Percentiles rank a stretch among this genome's conserved stretches.
These are phyloP conservation scores for Bipolaris oryzae DNA, from an alignment of 2,329 filamentous ascomycete genomes.

Conservation along the genomic window DNA sequence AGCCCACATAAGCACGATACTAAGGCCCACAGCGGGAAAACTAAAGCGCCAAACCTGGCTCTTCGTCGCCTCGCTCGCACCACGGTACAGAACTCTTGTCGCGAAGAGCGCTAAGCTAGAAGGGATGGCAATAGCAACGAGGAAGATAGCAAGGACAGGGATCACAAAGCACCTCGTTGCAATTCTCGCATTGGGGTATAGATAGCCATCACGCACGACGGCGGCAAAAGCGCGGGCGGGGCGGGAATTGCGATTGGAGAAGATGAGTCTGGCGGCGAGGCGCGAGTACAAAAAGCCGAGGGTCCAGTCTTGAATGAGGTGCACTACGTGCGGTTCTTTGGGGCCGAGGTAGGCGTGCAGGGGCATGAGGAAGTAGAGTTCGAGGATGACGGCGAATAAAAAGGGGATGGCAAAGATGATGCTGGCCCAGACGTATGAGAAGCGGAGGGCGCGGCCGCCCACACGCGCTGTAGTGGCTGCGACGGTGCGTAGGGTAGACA, in stretches of 20 bases:
- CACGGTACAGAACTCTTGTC: conserved; percentile 50
- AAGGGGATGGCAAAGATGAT: conserved; percentile 82
- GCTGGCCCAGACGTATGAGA: conserved; percentile 77
- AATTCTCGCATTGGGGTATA: conserved; percentile 77
- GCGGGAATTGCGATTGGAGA: conserved; percentile 71
- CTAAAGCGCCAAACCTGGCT: conserved; percentile 67
- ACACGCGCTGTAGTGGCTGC: conserved; percentile 36
- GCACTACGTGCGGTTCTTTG: conserved; percentile 70
- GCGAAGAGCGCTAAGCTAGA: conserved; percentile 62
- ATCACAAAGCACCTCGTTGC: conserved; percentile 88
- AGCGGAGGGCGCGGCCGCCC: conserved; percentile 51
- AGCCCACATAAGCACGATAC: conserved; percentile 56
- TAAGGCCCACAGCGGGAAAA: conserved; percentile 69
- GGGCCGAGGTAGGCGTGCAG: conserved; percentile 72
- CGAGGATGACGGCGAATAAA: conserved; percentile 77
- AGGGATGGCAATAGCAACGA: conserved; percentile 68
- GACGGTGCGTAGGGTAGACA: conserved; percentile 38
- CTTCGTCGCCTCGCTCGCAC: conserved; percentile 57
- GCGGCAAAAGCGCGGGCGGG: conserved; percentile 75
- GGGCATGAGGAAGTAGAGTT: conserved; percentile 87
- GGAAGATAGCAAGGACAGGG: conserved; percentile 69
- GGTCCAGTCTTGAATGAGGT: conserved; percentile 92
- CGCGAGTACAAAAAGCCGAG: conserved; percentile 90
- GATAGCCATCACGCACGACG: conserved; percentile 72
- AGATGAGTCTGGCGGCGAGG: conserved; percentile 71